Conservation (phyloP, 306 rosid species). For the Hylodesmum podocarpum region DNA sequence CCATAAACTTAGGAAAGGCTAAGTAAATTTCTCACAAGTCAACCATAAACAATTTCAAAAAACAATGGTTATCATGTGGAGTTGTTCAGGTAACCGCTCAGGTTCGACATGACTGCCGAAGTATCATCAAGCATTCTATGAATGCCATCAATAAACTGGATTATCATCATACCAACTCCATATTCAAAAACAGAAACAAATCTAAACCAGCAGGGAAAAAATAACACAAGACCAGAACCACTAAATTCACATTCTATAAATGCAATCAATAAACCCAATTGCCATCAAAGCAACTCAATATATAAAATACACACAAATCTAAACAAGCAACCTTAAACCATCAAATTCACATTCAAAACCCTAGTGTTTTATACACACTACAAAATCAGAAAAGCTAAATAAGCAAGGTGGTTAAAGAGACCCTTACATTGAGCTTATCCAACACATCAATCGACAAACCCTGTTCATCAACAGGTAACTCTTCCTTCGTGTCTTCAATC, state of each 20-base stretch:
- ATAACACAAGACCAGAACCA: background rate
- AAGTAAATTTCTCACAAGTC: background rate
- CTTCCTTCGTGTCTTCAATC: conserved; percentile 40
- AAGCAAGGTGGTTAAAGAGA: background rate
- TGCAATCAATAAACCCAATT: conserved; percentile 27
- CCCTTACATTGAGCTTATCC: conserved; percentile 35
- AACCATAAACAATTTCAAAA: background rate
- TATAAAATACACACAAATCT: background rate
- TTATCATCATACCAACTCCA: background rate
- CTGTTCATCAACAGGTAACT: conserved; percentile 38
- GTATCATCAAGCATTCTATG: conserved; percentile 33
- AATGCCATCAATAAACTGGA: background rate
- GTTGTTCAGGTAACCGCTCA: conserved; percentile 54
- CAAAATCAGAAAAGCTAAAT: background rate
- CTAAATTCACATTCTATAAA: conserved; percentile 1
- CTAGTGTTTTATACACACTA: background rate
- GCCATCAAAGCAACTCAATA: conserved; percentile 37
- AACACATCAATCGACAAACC: conserved; percentile 34
- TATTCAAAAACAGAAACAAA: background rate
- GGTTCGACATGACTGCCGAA: conserved; percentile 42
- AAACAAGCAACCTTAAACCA: background rate
- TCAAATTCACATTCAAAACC: background rate
- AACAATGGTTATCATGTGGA: background rate
- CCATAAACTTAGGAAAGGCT: background rate
- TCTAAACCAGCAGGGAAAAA: background rate